A percentile compares a stretch with the other conserved stretches of the same genome.
These are phyloP conservation scores for Penicillium italicum DNA, from an alignment of 2,329 filamentous ascomycete genomes.

Conservation along the genomic window DNA sequence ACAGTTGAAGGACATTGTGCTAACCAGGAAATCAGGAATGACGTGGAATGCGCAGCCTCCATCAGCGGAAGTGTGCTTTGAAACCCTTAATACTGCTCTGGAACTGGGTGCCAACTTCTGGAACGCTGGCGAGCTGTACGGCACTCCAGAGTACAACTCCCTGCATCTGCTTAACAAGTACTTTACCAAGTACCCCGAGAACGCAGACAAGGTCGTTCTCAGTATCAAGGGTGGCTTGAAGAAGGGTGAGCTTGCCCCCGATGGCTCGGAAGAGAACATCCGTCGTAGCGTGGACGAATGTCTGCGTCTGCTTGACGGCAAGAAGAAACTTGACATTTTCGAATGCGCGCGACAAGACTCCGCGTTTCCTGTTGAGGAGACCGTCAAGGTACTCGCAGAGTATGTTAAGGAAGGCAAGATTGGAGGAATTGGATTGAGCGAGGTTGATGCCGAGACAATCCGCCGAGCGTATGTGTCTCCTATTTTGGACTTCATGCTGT, in stretches of 20 bases:
- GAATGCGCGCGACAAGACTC: slow-evolving; percentile 57
- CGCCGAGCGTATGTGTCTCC: slow-evolving; percentile 35
- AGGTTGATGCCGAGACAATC: slow-evolving; percentile 46
- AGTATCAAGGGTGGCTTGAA: slow-evolving; percentile 59
- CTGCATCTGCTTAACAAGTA: slow-evolving; percentile 59
- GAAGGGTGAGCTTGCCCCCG: slow-evolving; percentile 37
- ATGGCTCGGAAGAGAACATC: slow-evolving; percentile 54
- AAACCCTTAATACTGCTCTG: slow-evolving; percentile 55
- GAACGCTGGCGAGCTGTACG: slow-evolving; percentile 66
- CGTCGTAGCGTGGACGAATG: slow-evolving; percentile 58
- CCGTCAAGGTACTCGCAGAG: slow-evolving; percentile 37
- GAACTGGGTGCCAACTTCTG: slow-evolving; percentile 50
- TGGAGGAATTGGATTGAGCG: slow-evolving; percentile 43
- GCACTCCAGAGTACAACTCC: slow-evolving; percentile 55
- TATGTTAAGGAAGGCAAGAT: slow-evolving; percentile 45
- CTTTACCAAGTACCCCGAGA: slow-evolving; percentile 61
- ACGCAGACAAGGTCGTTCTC: slow-evolving; percentile 60
- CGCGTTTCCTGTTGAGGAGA: slow-evolving; percentile 49
- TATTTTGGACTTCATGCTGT: neutral
- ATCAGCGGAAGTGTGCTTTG: slow-evolving; percentile 40
- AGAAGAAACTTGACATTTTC: slow-evolving; percentile 60
- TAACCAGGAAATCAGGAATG: slow-evolving; percentile 27
- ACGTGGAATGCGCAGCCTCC: slow-evolving; percentile 34
- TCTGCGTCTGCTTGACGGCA: slow-evolving; percentile 51
- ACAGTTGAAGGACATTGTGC: neutral